Conservation (phyloP, 2,329 filamentous ascomycete species). For the Botrytis fabae region DNA sequence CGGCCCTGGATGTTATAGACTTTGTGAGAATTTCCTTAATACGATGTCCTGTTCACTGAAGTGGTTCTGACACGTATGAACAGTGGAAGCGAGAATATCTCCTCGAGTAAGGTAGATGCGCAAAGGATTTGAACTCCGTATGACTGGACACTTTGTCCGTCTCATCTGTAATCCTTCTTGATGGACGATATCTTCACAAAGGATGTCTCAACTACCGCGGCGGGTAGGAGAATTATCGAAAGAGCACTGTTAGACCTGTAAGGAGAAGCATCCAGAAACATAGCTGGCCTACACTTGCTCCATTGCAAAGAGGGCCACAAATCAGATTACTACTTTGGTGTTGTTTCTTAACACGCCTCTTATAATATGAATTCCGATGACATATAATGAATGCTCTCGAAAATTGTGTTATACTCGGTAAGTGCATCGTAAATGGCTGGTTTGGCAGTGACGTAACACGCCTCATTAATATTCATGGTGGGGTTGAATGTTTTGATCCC, state of each 20-base stretch:
- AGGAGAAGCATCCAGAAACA: constrained; percentile 1
- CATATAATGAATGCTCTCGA: background rate
- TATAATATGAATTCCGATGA: background rate
- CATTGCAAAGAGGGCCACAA: background rate
- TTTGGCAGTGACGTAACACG: constrained; percentile 9
- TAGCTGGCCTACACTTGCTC: background rate
- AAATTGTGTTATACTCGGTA: background rate
- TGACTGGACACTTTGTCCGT: background rate
- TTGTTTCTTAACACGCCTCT: background rate
- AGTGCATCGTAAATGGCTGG: background rate
- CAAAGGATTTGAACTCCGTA: background rate
- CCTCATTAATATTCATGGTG: background rate
- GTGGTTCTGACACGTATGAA: background rate
- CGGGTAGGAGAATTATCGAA: background rate
- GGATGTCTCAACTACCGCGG: background rate
- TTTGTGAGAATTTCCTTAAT: constrained; percentile 28
- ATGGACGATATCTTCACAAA: background rate
- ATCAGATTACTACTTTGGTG: no score
- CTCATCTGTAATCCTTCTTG: background rate
- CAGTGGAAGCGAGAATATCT: constrained; percentile 23
- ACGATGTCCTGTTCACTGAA: background rate
- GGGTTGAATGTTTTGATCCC: constrained; percentile 1
- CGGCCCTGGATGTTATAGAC: constrained; percentile 34
- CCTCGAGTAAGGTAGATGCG: constrained; percentile 25
- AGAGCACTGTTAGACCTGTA: background rate